phyloP scores from a whole-genome alignment of 2,329 filamentous ascomycete genomes.

The Arachnomyces sp. region DNA sequence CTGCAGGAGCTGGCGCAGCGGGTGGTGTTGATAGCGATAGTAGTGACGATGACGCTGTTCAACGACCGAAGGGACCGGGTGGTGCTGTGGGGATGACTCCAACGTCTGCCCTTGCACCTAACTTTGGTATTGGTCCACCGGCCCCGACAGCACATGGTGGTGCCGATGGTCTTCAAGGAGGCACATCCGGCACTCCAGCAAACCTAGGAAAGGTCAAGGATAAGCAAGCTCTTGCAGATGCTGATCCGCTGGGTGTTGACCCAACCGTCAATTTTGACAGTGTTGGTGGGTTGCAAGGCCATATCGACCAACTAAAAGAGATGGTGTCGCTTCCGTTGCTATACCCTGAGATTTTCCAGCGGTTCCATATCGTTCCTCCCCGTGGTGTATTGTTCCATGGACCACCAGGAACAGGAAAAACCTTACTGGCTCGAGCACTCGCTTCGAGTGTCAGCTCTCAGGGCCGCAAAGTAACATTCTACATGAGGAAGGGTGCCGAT shows the following conservation, averaged over 20 bases:
- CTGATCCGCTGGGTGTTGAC: conserved; percentile 89
- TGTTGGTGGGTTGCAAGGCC: conserved; percentile 83
- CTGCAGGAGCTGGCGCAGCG: conserved; percentile 59
- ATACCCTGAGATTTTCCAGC: conserved; percentile 88
- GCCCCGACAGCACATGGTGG: conserved; percentile 45
- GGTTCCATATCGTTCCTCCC: conserved; percentile 87
- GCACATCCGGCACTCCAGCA: conserved; percentile 57
- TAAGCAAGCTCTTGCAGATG: conserved; percentile 82
- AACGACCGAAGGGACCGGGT: conserved; percentile 47
- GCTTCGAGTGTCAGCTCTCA: conserved; percentile 84
- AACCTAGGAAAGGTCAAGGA: conserved; percentile 93
- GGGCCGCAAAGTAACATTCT: conserved; percentile 93
- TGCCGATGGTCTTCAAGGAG: conserved; percentile 46
- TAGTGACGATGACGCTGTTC: conserved; percentile 82
- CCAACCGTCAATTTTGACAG: conserved; percentile 88
- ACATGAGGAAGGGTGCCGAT: conserved; percentile 98
- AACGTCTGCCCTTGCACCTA: conserved; percentile 45
- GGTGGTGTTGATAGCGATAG: conserved; percentile 88
- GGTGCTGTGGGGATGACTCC: conserved; percentile 61
- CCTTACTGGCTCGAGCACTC: conserved; percentile 83
- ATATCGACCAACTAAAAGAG: conserved; percentile 96
- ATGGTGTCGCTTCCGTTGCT: conserved; percentile 94
- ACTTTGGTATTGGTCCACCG: conserved; percentile 47
- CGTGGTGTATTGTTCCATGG: conserved; percentile 95
- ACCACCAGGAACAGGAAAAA: conserved; percentile 95